Evolutionary conservation across 768 basidiomycete genomes (phyloP).

Genomic region (Coprinopsis marcescibilis): DNA sequence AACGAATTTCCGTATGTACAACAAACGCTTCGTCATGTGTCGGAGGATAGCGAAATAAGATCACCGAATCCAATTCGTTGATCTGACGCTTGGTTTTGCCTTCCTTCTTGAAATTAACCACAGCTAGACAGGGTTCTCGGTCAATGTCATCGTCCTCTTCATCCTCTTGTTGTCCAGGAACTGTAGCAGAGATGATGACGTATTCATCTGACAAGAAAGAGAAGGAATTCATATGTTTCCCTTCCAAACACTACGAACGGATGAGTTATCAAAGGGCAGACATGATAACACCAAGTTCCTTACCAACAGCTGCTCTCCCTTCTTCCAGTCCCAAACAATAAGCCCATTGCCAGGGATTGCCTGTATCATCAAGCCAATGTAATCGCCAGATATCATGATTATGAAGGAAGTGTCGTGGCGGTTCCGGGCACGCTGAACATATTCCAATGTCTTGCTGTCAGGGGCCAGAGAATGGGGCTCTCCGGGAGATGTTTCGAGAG

Average conservation of each 20-base stretch:
- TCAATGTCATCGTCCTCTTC: slow-evolving; percentile 17
- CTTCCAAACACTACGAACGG: slow-evolving; percentile 16
- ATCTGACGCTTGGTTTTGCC: slow-evolving; percentile 23
- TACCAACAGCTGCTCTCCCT: slow-evolving; percentile 44
- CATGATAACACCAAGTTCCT: slow-evolving; percentile 16
- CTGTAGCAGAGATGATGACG: slow-evolving; percentile 29
- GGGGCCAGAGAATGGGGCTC: slow-evolving; percentile 39
- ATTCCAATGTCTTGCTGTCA: slow-evolving; percentile 26
- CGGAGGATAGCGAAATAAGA: slow-evolving; percentile 38
- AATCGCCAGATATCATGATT: slow-evolving; percentile 52
- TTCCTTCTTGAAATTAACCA: slow-evolving; percentile 36
- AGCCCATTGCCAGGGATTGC: slow-evolving; percentile 36
- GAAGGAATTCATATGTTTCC: slow-evolving; percentile 32
- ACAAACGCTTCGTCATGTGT: slow-evolving; percentile 22
- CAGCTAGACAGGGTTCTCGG: slow-evolving; percentile 24
- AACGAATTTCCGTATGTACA: slow-evolving; percentile 38
- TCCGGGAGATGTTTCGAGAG: slow-evolving; percentile 34
- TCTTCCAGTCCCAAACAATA: slow-evolving; percentile 65
- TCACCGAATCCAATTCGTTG: slow-evolving; percentile 25
- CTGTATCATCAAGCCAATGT: slow-evolving; percentile 44
- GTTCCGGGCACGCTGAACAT: slow-evolving; percentile 19
- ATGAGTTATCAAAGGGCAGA: background rate
- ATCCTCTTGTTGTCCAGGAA: slow-evolving; percentile 12
- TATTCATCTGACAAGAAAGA: slow-evolving; percentile 36
- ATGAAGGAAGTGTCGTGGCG: slow-evolving; percentile 30